Base-by-base conservation (phyloP, 257 asterid species). In the Plantago elongata region DNA sequence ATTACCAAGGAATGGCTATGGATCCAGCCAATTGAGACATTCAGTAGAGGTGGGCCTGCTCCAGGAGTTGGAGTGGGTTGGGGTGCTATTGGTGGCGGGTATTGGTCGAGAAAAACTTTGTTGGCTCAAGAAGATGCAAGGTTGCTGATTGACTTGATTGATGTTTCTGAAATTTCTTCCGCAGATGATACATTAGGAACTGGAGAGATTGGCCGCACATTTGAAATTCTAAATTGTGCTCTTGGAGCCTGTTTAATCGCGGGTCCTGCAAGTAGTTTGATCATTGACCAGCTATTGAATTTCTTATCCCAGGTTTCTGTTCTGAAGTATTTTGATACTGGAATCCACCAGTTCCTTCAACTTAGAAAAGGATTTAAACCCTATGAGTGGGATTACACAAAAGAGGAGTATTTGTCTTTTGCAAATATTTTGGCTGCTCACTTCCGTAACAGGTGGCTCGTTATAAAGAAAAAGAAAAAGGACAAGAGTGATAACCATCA, bases 1-100 rank as follows among this genome's bases (percentile, higher is more conserved):
- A 65, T 79, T 54, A 62, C 49, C 64, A 68, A 54, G 9, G 83
- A 76, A 61, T 79, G 81, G 79, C 82, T 63, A 54, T 64, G 38
- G 17, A 64, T 77, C 66, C 83, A 65, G 66, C 69, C 75, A 11
- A 62, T 83, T 30, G 97, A 87, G 81, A 66, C 59, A 16, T 93
- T 87, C 52, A 78, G 88, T 55, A 75, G 99, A 83, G 99, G 99
- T 69, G 99, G 97, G 54, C 97, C 96, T 55, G 85, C 99, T 60
- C 99, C 99, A n/a, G 99, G 97, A 54, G 84, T 87, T 59, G 96
- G 96, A 54, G 87, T 85, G 64, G 99, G 99, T 50, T 93, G 99
- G 99, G 99, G 99, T 69, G 84, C 91, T 68, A 72, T 90, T 34
- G 85, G 86, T 58, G 96, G 99, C 57, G 99, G 99, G 42, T 87